Evolutionary conservation across 768 basidiomycete species (phyloP).

Genomic region (Nidularia pulvinata): DNA sequence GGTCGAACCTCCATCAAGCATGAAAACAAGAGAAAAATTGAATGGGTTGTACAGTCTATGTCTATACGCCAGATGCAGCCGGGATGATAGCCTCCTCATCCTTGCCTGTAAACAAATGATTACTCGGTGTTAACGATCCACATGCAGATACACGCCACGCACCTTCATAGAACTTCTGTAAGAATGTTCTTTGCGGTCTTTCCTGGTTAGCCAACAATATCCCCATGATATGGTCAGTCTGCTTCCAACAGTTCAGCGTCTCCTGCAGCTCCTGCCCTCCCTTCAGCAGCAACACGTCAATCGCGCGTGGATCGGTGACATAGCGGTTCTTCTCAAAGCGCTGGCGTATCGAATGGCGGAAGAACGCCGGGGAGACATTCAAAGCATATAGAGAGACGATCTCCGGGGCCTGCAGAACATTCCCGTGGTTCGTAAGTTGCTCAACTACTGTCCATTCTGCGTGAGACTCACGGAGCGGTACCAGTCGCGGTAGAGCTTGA

Average conservation of each 20-base stretch:
- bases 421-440: constrained; percentile 1
- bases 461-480: constrained; percentile 75
- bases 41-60: not conserved
- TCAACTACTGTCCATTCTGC: not conserved
- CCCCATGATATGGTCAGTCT: constrained; percentile 78
- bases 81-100: constrained; percentile 75
- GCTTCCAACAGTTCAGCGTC: constrained; percentile 93
- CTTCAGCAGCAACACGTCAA: constrained; percentile 89
- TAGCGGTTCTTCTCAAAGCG: constrained; percentile 86
- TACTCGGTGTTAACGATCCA: not conserved
- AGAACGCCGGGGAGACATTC: constrained; percentile 70
- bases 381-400: constrained; percentile 83
- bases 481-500: constrained; percentile 92
- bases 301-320: constrained; percentile 76
- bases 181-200: constrained; percentile 55
- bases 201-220: constrained; percentile 51
- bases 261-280: constrained; percentile 90
- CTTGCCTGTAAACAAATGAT: constrained; percentile 44
- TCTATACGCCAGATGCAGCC: constrained; percentile 57
- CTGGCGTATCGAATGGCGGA: constrained; percentile 83
- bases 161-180: constrained; percentile 89
- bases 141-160: constrained; percentile 18
- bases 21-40: not conserved
- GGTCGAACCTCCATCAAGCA: not conserved
- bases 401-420: constrained; percentile 76